Percentiles rank a stretch among this genome's conserved stretches.
Conservation (phyloP, 2,329 filamentous ascomycete genomes). For the Pestalotiopsis sp. region DNA sequence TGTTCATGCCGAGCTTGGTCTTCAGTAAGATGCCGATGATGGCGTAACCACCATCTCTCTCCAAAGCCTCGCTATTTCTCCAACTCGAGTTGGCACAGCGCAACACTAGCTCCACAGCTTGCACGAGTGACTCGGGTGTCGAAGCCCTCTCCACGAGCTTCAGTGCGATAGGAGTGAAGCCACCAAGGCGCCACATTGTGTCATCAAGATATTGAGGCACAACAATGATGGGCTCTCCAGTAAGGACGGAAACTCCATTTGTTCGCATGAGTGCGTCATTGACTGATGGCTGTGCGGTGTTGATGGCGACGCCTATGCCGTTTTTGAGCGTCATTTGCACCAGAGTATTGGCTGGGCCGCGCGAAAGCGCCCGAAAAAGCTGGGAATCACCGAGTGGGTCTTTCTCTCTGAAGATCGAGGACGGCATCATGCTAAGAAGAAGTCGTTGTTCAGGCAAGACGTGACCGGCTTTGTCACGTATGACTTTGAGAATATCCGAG, state of each 20-base stretch:
- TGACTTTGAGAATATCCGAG: constrained; percentile 89
- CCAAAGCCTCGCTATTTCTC: constrained; percentile 98
- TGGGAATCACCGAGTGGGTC: constrained; percentile 78
- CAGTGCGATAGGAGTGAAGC: constrained; percentile 82
- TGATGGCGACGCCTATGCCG: constrained; percentile 80
- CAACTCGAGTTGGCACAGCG: constrained; percentile 87
- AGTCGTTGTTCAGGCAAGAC: constrained; percentile 82
- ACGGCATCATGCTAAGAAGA: constrained; percentile 80
- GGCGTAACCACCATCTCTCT: constrained; percentile 90
- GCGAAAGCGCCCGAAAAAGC: constrained; percentile 76
- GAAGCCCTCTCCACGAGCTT: constrained; percentile 81
- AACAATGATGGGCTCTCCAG: constrained; percentile 80
- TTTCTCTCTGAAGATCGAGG: constrained; percentile 79
- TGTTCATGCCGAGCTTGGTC: constrained; percentile 71
- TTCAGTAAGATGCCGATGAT: constrained; percentile 83
- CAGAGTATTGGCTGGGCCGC: constrained; percentile 67
- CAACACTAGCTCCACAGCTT: constrained; percentile 82
- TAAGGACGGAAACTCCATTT: constrained; percentile 80
- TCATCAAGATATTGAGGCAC: constrained; percentile 87
- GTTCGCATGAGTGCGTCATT: constrained; percentile 84
- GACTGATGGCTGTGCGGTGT: constrained; percentile 83
- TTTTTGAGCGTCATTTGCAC: constrained; percentile 72
- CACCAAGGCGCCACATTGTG: constrained; percentile 89
- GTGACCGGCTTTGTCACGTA: constrained; percentile 80
- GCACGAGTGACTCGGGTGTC: constrained; percentile 70